A percentile compares a stretch with the other conserved stretches of the same genome.
These are phyloP conservation scores for Fraxinus excelsior DNA, from an alignment of 257 asterid species.

Conservation along the genomic window DNA sequence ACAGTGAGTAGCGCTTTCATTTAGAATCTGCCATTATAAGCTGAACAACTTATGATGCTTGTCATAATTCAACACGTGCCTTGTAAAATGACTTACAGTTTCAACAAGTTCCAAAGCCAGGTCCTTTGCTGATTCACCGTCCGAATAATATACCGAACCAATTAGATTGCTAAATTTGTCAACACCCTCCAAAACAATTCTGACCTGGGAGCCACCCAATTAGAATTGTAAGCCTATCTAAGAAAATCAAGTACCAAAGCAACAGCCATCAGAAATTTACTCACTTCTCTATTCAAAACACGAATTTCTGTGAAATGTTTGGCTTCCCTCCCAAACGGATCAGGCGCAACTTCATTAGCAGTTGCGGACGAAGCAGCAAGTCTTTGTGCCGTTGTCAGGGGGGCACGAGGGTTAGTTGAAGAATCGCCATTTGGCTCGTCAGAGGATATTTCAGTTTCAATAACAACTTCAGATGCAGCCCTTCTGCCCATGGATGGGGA, in stretches of 20 bases:
- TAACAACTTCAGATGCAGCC: conserved; percentile 52
- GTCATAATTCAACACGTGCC: conserved; percentile 1
- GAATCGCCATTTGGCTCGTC: conserved; percentile 75
- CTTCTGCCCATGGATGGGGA: conserved; percentile 93
- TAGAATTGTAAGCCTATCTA: neutral
- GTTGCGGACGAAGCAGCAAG: conserved; percentile 69
- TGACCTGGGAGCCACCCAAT: conserved; percentile 57
- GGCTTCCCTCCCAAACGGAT: conserved; percentile 93
- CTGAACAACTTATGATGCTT: neutral
- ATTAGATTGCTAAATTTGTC: conserved; percentile 89
- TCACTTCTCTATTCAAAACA: conserved; percentile 88
- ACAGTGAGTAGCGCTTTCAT: neutral
- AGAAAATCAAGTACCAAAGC: neutral
- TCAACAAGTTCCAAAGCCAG: conserved; percentile 90
- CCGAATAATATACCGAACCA: conserved; percentile 86
- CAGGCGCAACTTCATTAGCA: conserved; percentile 69
- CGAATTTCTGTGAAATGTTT: conserved; percentile 95
- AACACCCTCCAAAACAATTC: conserved; percentile 94
- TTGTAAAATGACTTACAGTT: conserved; percentile 49
- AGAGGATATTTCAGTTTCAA: conserved; percentile 45
- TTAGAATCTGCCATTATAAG: neutral
- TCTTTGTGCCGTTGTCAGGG: conserved; percentile 89
- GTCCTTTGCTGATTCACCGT: conserved; percentile 88
- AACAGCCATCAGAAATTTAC: conserved; percentile 22
- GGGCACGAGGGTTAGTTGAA: conserved; percentile 54